Evolutionary conservation across 495 filamentous ascomycete species (phyloP).

Genomic region (Chaetomidium leptoderma): DNA sequence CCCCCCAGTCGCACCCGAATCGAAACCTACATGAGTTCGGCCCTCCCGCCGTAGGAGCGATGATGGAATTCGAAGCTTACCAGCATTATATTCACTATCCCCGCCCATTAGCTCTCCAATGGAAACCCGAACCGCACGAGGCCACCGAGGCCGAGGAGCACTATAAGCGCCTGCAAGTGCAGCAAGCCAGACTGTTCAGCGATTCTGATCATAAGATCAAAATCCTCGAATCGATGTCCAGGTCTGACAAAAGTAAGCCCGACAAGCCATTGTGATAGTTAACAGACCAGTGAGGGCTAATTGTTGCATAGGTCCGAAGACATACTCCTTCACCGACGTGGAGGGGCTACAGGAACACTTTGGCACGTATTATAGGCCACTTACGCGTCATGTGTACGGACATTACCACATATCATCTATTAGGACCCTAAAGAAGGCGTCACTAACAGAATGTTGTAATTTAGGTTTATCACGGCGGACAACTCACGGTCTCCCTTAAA

Average conservation of each 20-base stretch:
- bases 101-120: not conserved
- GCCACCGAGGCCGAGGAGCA: not conserved
- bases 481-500: not conserved
- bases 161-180: not conserved
- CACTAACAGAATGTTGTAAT: not conserved
- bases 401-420: not conserved
- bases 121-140: not conserved
- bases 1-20: too few relatives aligned
- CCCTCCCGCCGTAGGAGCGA: not conserved
- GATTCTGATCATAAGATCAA: too few relatives aligned
- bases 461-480: not conserved
- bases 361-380: too few relatives aligned
- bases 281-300: too few relatives aligned
- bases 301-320: too few relatives aligned
- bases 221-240: too few relatives aligned
- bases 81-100: not conserved
- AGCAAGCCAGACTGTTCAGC: not conserved
- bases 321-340: too few relatives aligned
- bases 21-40: too few relatives aligned
- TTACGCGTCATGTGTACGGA: not conserved
- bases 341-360: too few relatives aligned
- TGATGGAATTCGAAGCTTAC: too few relatives aligned
- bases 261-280: too few relatives aligned
- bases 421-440: not conserved
- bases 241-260: too few relatives aligned